Percentiles rank a stretch among this genome's conserved stretches.
These are phyloP conservation scores for Fonsecaea pugnacius DNA, from an alignment of 2,329 filamentous ascomycete genomes.

Conservation along the genomic window DNA sequence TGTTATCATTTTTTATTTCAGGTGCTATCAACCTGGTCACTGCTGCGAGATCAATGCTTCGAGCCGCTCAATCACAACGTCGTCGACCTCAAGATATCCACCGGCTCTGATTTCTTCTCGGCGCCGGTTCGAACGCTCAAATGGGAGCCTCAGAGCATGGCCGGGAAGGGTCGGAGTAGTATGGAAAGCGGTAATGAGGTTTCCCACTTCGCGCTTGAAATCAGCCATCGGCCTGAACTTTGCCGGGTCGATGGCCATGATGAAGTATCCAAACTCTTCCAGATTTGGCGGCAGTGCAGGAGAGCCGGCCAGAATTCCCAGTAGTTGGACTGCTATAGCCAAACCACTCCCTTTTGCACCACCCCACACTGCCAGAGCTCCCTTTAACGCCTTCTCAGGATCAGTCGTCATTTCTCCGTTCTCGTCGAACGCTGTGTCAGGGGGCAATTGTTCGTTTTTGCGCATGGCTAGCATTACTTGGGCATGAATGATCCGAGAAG, in stretches of 20 bases:
- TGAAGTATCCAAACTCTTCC: conserved; percentile 25
- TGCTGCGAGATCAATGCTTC: conserved; percentile 19
- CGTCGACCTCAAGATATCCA: conserved; percentile 25
- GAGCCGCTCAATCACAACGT: conserved; percentile 23
- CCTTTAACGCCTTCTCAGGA: conserved; percentile 23
- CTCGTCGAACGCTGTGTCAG: conserved; percentile 25
- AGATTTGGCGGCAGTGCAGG: conserved; percentile 24
- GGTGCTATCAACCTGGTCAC: conserved; percentile 1
- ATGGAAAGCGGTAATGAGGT: conserved; percentile 24
- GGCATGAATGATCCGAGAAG: conserved; percentile 28
- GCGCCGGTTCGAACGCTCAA: conserved; percentile 22
- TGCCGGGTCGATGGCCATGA: conserved; percentile 25
- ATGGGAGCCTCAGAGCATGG: conserved; percentile 21
- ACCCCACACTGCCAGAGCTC: conserved; percentile 26
- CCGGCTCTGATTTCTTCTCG: conserved; percentile 13
- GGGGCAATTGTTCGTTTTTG: conserved; percentile 21
- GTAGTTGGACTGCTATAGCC: conserved; percentile 27
- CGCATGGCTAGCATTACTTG: conserved; percentile 23
- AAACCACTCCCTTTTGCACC: conserved; percentile 27
- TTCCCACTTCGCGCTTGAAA: conserved; percentile 27
- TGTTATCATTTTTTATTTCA: background rate
- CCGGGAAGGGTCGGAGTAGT: conserved; percentile 17
- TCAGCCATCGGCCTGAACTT: conserved; percentile 28
- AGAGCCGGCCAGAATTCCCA: conserved; percentile 27
- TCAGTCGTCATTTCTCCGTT: conserved; percentile 24